Conservation (phyloP, 2,329 filamentous ascomycete species). For the Apiospora hydei region DNA sequence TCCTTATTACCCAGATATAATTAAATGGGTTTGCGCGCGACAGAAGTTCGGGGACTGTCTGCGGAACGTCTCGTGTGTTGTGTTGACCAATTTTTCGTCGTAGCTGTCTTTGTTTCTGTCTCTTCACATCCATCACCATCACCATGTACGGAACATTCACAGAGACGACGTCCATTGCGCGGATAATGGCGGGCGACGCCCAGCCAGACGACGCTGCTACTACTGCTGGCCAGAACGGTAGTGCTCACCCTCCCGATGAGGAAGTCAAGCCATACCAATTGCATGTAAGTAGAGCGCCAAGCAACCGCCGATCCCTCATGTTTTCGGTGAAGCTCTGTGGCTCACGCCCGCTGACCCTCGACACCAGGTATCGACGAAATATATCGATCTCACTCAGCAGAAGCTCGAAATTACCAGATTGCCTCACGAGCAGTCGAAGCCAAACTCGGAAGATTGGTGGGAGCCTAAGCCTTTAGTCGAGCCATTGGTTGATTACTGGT, state of each 20-base stretch:
- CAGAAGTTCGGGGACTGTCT: constrained; percentile 24
- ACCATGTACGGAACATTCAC: constrained; percentile 15
- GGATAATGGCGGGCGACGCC: constrained; percentile 36
- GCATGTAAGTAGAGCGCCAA: constrained; percentile 53
- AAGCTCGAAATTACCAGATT: constrained; percentile 73
- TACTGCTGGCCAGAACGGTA: constrained; percentile 32
- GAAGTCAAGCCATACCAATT: constrained; percentile 64
- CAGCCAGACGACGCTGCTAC: constrained; percentile 36
- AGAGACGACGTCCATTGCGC: neutral
- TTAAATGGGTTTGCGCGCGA: constrained; percentile 27
- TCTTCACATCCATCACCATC: neutral
- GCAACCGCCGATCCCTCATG: constrained; percentile 2
- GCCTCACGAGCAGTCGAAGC: constrained; percentile 62
- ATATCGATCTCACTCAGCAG: constrained; percentile 70
- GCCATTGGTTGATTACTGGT: constrained; percentile 71
- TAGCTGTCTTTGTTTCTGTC: neutral
- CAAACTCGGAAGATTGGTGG: constrained; percentile 60
- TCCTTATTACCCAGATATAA: constrained; percentile 38
- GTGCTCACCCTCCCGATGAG: constrained; percentile 34
- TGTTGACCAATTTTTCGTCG: constrained; percentile 20
- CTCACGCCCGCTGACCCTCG: neutral
- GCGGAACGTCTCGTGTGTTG: constrained; percentile 27
- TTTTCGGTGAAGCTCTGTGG: neutral
- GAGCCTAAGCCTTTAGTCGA: constrained; percentile 69
- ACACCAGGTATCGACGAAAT: constrained; percentile 69